Evolutionary conservation across 1,139 yeast genomes (phyloP), one percentile per base, ranked within the genome.

Genomic region (Yamadazyma sp.): DNA sequence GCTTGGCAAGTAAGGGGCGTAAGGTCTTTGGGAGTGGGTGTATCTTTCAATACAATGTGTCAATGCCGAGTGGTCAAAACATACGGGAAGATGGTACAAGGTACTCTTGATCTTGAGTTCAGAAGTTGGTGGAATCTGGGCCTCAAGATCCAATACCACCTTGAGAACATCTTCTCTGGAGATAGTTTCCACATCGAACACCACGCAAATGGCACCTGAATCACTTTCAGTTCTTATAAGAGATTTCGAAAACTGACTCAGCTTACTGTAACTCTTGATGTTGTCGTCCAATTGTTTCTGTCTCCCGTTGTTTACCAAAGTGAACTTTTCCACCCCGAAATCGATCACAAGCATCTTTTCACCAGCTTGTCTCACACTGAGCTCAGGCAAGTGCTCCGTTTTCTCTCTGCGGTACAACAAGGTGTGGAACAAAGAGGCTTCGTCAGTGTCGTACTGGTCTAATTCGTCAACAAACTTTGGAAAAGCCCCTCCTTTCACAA

Each of bases 1-100:
- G 38, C 56, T 55, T 14, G 70, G 70, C 34, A 64, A 52, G 39
- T 64, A 64, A 5, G 69, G 58, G 8, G 69, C 70, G 51, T 58
- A 59, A 1, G 69, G 65, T 47, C 69, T 54, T 45, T 63, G 69
- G 3, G 69, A 59, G 44, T 58, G 66, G 45, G 51, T 59, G 38
- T 64, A 64, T 36, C 69, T 48, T 18, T 59, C 63, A 35, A 62
- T 48, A 39, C 66, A 62, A 39, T 57, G 59, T n/a, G 39, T 50
- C 31, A 64, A 47, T 1, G 68, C 62, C 30, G 53, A 48, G 36
- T 64, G 69, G 2, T 62, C 62, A 44, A 63, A 62, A 38, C 63
- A 54, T 14, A 61, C 43, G 8, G 69, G 69, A 20, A 64, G 45
- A 28, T 49, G 54, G 38, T 55, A 64, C 8, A 55, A 42, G 16